Percentiles rank a stretch among this genome's conserved stretches.
phyloP scores from a whole-genome alignment of 108 stramenopile species.

The Licmophora abbreviata region DNA sequence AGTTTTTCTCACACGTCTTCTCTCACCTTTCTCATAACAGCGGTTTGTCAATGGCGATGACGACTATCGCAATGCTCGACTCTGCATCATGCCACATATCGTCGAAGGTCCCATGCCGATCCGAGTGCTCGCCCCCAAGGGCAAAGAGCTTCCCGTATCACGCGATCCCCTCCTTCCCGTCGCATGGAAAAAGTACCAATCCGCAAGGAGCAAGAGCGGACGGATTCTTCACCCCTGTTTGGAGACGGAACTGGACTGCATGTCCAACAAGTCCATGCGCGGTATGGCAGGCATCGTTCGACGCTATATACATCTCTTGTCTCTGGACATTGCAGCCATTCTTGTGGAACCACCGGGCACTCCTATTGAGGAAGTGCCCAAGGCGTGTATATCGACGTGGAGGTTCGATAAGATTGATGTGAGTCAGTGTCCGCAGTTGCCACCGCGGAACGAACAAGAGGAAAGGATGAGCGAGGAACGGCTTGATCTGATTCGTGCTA shows the following conservation, averaged over 20 bases:
- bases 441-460: no score
- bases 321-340: constrained; percentile 40
- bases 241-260: constrained; percentile 39
- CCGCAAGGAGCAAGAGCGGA: constrained; percentile 12
- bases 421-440: constrained; percentile 21
- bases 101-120: constrained; percentile 45
- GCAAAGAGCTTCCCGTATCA: constrained; percentile 23
- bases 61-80: constrained; percentile 27
- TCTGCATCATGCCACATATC: constrained; percentile 36
- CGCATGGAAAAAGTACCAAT: constrained; percentile 19
- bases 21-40: constrained; percentile 7
- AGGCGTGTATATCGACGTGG: constrained; percentile 44
- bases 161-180: constrained; percentile 15
- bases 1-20: no score
- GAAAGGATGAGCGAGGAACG: no score
- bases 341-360: constrained; percentile 21
- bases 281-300: constrained; percentile 32
- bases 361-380: constrained; percentile 28
- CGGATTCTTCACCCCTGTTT: constrained; percentile 12
- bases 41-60: constrained; percentile 38
- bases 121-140: constrained; percentile 32
- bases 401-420: constrained; percentile 48
- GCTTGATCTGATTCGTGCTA: no score
- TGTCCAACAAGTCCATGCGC: constrained; percentile 32
- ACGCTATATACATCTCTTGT: constrained; percentile 28